Evolutionary conservation across 1,284 basidiomycete species (phyloP).

Genomic region (Ustilago xerochloae): DNA sequence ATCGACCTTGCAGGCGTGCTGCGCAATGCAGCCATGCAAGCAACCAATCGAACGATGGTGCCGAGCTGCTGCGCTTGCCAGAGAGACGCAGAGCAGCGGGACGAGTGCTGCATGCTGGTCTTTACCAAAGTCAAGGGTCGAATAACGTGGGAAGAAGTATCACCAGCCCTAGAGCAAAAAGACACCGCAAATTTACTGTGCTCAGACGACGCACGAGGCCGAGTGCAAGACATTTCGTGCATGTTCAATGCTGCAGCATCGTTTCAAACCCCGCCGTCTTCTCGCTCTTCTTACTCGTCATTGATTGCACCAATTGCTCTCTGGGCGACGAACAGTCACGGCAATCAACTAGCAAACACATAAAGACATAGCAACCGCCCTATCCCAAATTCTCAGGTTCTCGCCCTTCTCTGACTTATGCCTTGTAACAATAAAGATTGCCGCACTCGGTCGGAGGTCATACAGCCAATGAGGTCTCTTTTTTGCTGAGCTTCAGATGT

Average conservation of each 20-base stretch:
- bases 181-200: not conserved
- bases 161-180: not conserved
- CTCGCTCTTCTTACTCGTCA: not conserved
- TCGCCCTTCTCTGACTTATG: no score
- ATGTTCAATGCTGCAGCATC: not conserved
- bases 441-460: no score
- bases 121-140: constrained; percentile 3
- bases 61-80: not conserved
- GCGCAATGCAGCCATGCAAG: not conserved
- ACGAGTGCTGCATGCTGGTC: not conserved
- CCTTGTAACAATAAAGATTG: no score
- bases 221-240: not conserved
- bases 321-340: not conserved
- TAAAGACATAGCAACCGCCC: not conserved
- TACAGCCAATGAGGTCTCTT: no score
- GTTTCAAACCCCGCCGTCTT: constrained; percentile 14
- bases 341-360: not conserved
- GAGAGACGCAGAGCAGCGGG: not conserved
- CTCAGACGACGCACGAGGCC: not conserved
- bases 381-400: not conserved
- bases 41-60: constrained; percentile 1
- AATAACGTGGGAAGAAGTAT: not conserved
- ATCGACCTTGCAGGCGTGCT: not conserved
- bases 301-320: not conserved
- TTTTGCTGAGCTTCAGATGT: no score